Percentiles rank a stretch among this genome's conserved stretches.
Conservation (phyloP, 345 rosid genomes). For the Iberis pinnata region DNA sequence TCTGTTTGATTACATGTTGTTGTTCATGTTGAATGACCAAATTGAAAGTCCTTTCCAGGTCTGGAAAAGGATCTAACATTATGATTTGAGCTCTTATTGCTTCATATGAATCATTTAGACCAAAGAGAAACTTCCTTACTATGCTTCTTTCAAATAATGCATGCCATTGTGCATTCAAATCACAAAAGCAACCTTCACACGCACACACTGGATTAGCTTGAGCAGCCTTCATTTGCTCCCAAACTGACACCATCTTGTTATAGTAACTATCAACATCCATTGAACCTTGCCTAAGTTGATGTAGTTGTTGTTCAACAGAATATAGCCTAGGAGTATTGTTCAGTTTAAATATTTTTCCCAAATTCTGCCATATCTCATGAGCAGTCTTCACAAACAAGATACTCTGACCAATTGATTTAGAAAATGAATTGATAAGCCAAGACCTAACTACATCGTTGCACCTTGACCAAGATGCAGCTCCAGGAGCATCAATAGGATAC, state of each 20-base stretch:
- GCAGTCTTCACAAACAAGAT: background rate
- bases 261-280: background rate
- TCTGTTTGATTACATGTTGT: background rate
- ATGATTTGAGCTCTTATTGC: background rate
- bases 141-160: background rate
- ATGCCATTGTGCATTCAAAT: background rate
- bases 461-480: background rate
- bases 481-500: background rate
- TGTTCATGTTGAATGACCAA: background rate
- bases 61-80: background rate
- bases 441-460: background rate
- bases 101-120: background rate
- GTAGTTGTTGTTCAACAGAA: background rate
- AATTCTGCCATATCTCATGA: background rate
- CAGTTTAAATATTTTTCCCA: background rate
- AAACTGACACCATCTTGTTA: background rate
- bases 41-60: background rate
- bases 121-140: background rate
- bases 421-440: background rate
- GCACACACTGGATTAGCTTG: background rate
- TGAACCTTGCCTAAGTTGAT: background rate
- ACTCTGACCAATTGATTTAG: background rate
- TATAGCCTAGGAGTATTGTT: background rate
- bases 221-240: background rate
- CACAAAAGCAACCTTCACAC: background rate